These are phyloP conservation scores for Huntiella bhutanensis DNA, from an alignment of 2,329 filamentous ascomycete species.

Conservation along the genomic window DNA sequence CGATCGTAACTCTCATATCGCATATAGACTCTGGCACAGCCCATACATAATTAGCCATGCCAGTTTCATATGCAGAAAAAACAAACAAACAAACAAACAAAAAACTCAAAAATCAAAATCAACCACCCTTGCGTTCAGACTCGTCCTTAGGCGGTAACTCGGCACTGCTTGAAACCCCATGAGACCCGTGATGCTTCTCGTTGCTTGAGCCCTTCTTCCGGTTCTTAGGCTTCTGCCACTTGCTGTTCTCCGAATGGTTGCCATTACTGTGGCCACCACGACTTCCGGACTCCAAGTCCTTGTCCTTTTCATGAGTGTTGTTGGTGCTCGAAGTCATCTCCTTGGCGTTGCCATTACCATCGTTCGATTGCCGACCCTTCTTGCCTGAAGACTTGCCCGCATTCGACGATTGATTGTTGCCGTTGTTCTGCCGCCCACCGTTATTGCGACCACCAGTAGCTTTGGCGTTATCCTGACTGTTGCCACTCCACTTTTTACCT, in stretches of 20 bases:
- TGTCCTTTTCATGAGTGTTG: constrained; percentile 1
- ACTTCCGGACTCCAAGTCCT: constrained; percentile 31
- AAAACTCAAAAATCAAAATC: constrained; percentile 15
- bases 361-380: constrained; percentile 3
- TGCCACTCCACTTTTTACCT: background rate
- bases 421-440: background rate
- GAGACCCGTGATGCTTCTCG: constrained; percentile 17
- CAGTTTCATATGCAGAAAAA: background rate
- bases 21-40: too few species aligned
- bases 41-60: too few species aligned
- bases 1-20: too few species aligned
- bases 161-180: constrained; percentile 21
- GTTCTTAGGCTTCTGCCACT: constrained; percentile 41
- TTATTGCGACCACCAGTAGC: constrained; percentile 3
- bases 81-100: background rate
- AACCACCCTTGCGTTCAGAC: constrained; percentile 44
- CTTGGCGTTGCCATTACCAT: background rate
- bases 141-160: constrained; percentile 40
- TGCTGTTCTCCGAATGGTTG: constrained; percentile 13
- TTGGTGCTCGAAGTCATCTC: background rate
- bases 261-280: constrained; percentile 11
- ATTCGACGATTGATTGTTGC: constrained; percentile 1
- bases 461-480: background rate
- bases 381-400: constrained; percentile 4
- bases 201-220: constrained; percentile 33